A percentile compares a stretch with the other conserved stretches of the same genome.
Evolutionary conservation across 352 stramenopile genomes (phyloP).

Genomic region (Globisporangium nodosum): DNA sequence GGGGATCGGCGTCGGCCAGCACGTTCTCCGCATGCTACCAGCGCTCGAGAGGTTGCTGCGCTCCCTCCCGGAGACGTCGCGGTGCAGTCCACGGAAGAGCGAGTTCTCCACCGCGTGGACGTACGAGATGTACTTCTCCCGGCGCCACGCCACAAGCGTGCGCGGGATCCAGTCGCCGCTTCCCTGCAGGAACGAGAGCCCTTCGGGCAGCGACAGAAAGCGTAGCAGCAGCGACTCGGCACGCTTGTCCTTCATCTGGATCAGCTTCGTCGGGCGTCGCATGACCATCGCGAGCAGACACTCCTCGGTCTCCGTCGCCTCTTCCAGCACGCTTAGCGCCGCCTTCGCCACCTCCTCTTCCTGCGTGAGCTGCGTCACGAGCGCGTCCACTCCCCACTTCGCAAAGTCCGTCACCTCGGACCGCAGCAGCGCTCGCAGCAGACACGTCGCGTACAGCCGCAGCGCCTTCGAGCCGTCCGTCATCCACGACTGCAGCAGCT

Average conservation of each 20-base stretch:
- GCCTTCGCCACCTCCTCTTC: conserved; percentile 82
- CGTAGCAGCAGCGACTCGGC: conserved; percentile 80
- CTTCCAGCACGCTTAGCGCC: conserved; percentile 83
- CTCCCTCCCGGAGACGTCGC: conserved; percentile 66
- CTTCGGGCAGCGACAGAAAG: conserved; percentile 76
- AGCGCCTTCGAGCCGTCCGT: conserved; percentile 76
- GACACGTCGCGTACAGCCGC: conserved; percentile 80
- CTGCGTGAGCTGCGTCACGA: conserved; percentile 82
- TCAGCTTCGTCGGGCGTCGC: conserved; percentile 67
- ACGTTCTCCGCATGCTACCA: conserved; percentile 37
- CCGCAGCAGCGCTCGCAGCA: conserved; percentile 72
- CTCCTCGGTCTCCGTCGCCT: conserved; percentile 77
- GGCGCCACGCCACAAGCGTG: conserved; percentile 68
- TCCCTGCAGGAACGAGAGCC: conserved; percentile 73
- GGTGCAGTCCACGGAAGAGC: conserved; percentile 77
- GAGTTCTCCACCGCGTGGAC: conserved; percentile 78
- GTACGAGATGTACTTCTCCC: conserved; percentile 83
- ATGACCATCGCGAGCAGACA: conserved; percentile 83
- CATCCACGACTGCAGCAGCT: conserved; percentile 88
- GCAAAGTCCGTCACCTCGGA: conserved; percentile 86
- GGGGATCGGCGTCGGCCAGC: conserved; percentile 71
- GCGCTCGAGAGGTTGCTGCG: conserved; percentile 25
- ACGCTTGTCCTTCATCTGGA: conserved; percentile 75
- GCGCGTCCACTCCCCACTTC: conserved; percentile 82
- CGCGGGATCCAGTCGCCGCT: conserved; percentile 80